phyloP scores from a whole-genome alignment of 345 rosid species.

The Populus tremula region DNA sequence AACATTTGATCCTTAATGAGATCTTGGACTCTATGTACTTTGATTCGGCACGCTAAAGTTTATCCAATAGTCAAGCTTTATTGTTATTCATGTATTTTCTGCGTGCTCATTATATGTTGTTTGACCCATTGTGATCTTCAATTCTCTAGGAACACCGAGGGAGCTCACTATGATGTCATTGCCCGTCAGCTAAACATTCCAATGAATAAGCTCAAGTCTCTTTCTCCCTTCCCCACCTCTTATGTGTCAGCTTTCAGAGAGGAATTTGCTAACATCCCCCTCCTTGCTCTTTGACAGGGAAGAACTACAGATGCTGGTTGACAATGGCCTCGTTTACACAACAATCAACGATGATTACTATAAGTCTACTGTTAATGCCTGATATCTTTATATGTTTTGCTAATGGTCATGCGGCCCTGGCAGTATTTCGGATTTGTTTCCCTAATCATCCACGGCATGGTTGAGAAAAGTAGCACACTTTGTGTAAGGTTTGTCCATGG shows the following conservation, averaged over 20 bases:
- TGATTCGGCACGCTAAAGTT: neutral
- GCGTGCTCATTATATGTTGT: neutral
- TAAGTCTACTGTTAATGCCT: slow-evolving; percentile 62
- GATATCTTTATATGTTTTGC: slow-evolving; percentile 12
- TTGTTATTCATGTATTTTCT: neutral
- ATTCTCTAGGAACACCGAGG: slow-evolving; percentile 45
- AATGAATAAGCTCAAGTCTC: slow-evolving; percentile 55
- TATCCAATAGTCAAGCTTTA: neutral
- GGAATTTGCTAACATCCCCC: neutral
- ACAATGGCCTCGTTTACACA: slow-evolving; percentile 63
- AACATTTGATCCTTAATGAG: neutral
- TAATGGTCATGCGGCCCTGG: neutral
- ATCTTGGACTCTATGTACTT: neutral
- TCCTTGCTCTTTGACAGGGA: slow-evolving; percentile 51
- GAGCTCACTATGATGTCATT: slow-evolving; percentile 53
- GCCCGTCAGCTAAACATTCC: slow-evolving; percentile 62
- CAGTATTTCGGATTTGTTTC: neutral
- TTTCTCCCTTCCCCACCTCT: slow-evolving; percentile 14
- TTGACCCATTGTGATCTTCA: neutral
- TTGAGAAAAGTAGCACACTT: neutral
- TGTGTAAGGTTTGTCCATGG: neutral
- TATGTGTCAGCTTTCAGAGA: neutral
- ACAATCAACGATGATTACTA: slow-evolving; percentile 61
- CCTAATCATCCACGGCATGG: neutral
- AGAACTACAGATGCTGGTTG: slow-evolving; percentile 49